Evolutionary conservation across 2,329 filamentous ascomycete genomes (phyloP), one percentile per base, ranked within the genome.

Genomic region (Aspergillus arachidicola): DNA sequence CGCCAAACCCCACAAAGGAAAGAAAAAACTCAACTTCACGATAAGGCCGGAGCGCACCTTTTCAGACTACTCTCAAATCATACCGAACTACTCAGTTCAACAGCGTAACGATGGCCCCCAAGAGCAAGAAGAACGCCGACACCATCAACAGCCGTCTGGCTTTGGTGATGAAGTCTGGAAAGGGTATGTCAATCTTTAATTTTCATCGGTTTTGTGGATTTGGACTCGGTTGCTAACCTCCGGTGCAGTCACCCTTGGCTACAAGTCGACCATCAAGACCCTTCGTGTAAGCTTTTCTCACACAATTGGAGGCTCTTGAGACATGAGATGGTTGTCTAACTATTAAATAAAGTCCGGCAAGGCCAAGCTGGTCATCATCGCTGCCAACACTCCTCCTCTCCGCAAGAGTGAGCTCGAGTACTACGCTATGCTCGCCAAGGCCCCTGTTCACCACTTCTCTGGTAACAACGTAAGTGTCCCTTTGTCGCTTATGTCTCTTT

Each of bases 341-440:
- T 38, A n/a, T 41, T 19, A 14, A 26, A 10, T 36, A 64, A 55
- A 69, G 67, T 91, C 89, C 74, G 94, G 94, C 83, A 98, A 97
- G 90, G 95, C 95, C 82, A 98, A 98, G 91, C 89, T 97, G 73
- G 92, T 98, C 82, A 93, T 96, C 84, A 96, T 96, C 70, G 86
- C 90, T 74, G 93, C 92, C 84, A 98, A 99, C 88, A 97, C 94
- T 73, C 94, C 94, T 79, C 95, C 95, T 82, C 92, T 99, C 77
- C 90, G 94, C 83, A 99, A 98, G 91, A 92, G 89, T 78, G 94
- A 98, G 87, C 89, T 97, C 69, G 94, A 97, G 86, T 97, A 87
- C 85, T 93, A 94, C 86, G 88, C 88, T 81, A 95, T 95, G 92
- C 83, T 96, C 77, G 90, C 89, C 81, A 97, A 98, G 90, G 92